Percentiles rank a stretch among this genome's conserved stretches.
Conservation (phyloP, 345 rosid species). For the Ricinus communis region DNA sequence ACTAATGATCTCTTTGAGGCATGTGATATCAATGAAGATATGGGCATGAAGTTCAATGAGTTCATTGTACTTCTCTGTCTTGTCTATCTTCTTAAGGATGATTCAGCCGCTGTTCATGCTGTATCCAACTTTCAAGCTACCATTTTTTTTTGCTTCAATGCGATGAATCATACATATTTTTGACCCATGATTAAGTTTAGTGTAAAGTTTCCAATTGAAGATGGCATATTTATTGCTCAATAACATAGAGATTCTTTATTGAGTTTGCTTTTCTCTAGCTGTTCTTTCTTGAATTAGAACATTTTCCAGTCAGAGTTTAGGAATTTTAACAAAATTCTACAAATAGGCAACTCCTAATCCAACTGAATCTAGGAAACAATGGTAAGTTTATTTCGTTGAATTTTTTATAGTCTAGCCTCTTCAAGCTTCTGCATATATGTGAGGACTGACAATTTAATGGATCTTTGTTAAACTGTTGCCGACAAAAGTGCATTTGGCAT, state of each 20-base stretch:
- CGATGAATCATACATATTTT: constrained; percentile 2
- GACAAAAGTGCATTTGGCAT: not conserved
- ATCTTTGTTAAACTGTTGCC: not conserved
- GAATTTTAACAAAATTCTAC: not conserved
- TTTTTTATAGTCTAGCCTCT: not conserved
- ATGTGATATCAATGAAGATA: constrained; percentile 76
- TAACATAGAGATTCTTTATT: not conserved
- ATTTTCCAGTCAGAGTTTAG: not conserved
- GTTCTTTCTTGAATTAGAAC: not conserved
- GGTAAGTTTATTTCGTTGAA: not conserved
- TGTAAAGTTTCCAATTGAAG: not conserved
- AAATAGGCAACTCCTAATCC: not conserved
- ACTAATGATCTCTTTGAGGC: constrained; percentile 71
- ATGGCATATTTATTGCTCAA: not conserved
- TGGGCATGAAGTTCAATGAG: constrained; percentile 82
- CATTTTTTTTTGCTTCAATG: not conserved
- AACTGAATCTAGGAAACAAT: not conserved
- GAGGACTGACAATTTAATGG: not conserved
- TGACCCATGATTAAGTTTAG: not conserved
- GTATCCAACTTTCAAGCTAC: constrained; percentile 41
- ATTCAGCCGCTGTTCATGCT: constrained; percentile 51
- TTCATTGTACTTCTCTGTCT: constrained; percentile 93
- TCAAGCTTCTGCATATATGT: not conserved
- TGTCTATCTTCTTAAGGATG: constrained; percentile 78
- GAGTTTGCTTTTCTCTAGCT: no score